Conservation (phyloP, 139 green algal genomes). For the Chlamydomonas sp. region DNA sequence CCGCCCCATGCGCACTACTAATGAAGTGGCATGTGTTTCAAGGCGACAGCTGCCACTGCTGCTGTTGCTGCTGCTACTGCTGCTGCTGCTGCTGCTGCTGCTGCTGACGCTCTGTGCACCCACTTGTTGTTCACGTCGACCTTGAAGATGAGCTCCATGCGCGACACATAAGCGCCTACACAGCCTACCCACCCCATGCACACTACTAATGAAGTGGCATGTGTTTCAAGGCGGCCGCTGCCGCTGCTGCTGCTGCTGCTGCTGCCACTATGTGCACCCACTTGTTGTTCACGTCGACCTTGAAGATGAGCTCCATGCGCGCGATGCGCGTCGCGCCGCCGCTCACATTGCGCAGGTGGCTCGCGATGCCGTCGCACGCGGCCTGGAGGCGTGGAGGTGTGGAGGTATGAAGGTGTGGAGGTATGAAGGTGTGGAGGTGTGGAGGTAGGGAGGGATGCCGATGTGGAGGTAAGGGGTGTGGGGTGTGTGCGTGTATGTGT, state of each 20-base stretch:
- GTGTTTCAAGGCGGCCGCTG: not conserved
- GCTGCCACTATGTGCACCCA: not conserved
- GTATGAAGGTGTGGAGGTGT: no score
- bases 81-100: not conserved
- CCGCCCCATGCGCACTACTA: not conserved
- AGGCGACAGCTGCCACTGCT: not conserved
- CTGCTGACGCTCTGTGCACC: not conserved
- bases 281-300: slow-evolving; percentile 28
- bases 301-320: slow-evolving; percentile 36
- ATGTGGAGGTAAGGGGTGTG: no score
- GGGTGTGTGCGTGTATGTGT: no score
- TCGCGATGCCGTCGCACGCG: slow-evolving; percentile 22
- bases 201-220: not conserved
- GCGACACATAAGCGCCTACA: not conserved
- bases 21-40: not conserved
- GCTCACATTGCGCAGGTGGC: slow-evolving; percentile 26
- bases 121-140: not conserved
- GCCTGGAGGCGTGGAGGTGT: slow-evolving; percentile 1
- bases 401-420: no score
- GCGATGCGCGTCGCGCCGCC: slow-evolving; percentile 11
- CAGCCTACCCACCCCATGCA: not conserved
- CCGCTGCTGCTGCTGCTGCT: not conserved
- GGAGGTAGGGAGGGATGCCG: no score
- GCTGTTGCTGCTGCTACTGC: not conserved
- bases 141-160: not conserved